Percentiles rank a stretch among this genome's conserved stretches.
Conservation (phyloP, 2,329 filamentous ascomycete genomes). For the Leptosphaerulina australis region DNA sequence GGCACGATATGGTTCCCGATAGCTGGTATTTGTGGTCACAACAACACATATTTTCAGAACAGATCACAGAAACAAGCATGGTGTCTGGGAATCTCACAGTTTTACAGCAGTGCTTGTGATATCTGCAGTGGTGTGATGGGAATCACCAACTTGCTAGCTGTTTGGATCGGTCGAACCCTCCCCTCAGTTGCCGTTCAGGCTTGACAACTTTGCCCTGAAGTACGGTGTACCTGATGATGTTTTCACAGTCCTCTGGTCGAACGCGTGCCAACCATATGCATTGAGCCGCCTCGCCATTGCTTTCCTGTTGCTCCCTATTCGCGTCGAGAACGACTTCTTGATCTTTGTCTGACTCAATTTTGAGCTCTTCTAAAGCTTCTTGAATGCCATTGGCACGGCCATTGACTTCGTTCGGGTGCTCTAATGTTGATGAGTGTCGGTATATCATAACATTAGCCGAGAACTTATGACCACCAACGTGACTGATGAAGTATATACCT, state of each 20-base stretch:
- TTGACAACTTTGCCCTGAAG: conserved; percentile 94
- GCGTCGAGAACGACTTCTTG: conserved; percentile 40
- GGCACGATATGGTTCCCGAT: too few relatives aligned
- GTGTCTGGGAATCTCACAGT: neutral
- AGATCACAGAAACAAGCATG: too few relatives aligned
- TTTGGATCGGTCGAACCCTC: conserved; percentile 83
- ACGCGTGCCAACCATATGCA: conserved; percentile 93
- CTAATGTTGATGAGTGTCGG: conserved; percentile 57
- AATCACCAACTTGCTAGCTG: conserved; percentile 84
- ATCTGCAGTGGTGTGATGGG: too few relatives aligned
- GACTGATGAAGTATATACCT: conserved; percentile 94
- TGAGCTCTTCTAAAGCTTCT: conserved; percentile 47
- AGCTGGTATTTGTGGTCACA: too few relatives aligned
- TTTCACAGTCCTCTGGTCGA: conserved; percentile 87
- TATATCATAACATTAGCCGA: conserved; percentile 94
- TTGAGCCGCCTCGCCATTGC: conserved; percentile 67
- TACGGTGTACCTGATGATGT: conserved; percentile 85
- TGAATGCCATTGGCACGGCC: conserved; percentile 34
- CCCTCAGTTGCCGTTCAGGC: conserved; percentile 81
- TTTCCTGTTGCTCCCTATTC: conserved; percentile 47
- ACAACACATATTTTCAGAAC: too few relatives aligned
- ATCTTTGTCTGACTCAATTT: conserved; percentile 50
- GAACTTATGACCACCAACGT: conserved; percentile 97
- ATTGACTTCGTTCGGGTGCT: conserved; percentile 25
- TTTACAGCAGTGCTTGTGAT: neutral